These are phyloP conservation scores for Jamesozyma lodderae DNA, from an alignment of 805 yeast species.

Conservation along the genomic window DNA sequence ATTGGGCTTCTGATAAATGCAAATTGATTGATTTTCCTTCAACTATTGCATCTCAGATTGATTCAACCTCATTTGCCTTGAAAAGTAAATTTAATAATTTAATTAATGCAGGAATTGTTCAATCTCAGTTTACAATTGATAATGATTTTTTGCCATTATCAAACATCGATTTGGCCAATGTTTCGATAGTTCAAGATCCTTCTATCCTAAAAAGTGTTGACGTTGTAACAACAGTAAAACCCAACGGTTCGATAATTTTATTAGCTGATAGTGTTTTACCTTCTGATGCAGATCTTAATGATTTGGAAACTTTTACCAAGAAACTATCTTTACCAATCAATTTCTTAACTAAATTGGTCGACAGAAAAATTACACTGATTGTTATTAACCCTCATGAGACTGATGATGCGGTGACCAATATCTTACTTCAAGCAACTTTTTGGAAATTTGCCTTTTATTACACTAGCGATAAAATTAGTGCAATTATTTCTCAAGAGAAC, in stretches of 20 bases:
- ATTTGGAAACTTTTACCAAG: slow-evolving; percentile 38
- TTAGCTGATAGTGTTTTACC: slow-evolving; percentile 28
- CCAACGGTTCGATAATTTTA: slow-evolving; percentile 46
- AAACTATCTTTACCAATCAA: slow-evolving; percentile 31
- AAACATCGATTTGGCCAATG: slow-evolving; percentile 49
- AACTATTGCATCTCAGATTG: slow-evolving; percentile 57
- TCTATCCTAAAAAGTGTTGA: slow-evolving; percentile 49
- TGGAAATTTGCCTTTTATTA: neutral
- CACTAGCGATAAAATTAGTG: neutral
- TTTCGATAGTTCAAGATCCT: slow-evolving; percentile 55
- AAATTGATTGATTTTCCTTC: slow-evolving; percentile 47
- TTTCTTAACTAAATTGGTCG: slow-evolving; percentile 30
- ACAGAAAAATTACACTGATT: slow-evolving; percentile 1
- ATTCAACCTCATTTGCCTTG: slow-evolving; percentile 49
- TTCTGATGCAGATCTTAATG: slow-evolving; percentile 24
- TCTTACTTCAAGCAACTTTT: slow-evolving; percentile 1
- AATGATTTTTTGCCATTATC: slow-evolving; percentile 10
- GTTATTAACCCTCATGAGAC: neutral
- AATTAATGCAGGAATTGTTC: slow-evolving; percentile 64
- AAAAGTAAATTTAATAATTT: slow-evolving; percentile 65
- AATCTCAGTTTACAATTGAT: slow-evolving; percentile 45
- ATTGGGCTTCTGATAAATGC: slow-evolving; percentile 65
- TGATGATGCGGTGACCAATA: neutral
- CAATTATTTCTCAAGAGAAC: neutral
- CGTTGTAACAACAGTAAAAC: slow-evolving; percentile 49